phyloP scores from a whole-genome alignment of 148 eudicot genomes.

The Rhododendron vialii region DNA sequence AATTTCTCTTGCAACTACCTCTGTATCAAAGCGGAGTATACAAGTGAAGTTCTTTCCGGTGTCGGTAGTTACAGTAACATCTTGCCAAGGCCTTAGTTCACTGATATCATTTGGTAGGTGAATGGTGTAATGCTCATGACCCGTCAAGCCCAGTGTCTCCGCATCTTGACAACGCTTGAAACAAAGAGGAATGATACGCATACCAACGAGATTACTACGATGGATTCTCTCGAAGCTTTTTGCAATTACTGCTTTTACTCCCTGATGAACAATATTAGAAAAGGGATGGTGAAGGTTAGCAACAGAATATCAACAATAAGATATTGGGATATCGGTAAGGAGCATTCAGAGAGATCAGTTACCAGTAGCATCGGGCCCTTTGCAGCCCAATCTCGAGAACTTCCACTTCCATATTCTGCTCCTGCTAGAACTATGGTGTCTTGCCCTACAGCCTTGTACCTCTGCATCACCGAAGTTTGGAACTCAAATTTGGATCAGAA shows the following conservation, averaged over 20 bases:
- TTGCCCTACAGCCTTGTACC: conserved; percentile 83
- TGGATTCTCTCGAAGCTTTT: conserved; percentile 98
- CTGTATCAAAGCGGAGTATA: conserved; percentile 85
- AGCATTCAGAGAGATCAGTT: background rate
- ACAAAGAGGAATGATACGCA: conserved; percentile 95
- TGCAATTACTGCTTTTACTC: conserved; percentile 96
- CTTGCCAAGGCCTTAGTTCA: conserved; percentile 92
- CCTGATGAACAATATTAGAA: conserved; percentile 36
- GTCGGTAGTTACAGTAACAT: conserved; percentile 75
- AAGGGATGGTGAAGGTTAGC: background rate
- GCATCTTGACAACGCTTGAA: conserved; percentile 96
- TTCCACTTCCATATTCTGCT: conserved; percentile 98
- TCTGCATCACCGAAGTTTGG: conserved; percentile 37
- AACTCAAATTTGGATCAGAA: background rate
- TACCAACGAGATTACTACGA: conserved; percentile 94
- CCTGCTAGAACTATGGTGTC: conserved; percentile 89
- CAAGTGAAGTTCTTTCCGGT: conserved; percentile 85
- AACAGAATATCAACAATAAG: background rate
- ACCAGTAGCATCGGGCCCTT: conserved; percentile 98
- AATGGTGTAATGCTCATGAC: conserved; percentile 83
- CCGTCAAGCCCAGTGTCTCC: conserved; percentile 87
- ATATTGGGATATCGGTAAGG: background rate
- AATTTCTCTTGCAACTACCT: conserved; percentile 35
- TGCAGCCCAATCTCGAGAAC: conserved; percentile 99
- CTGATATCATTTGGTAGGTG: conserved; percentile 75